These are phyloP conservation scores for Cryptococcus amylolentus DNA, from an alignment of 1,284 basidiomycete genomes.

Conservation along the genomic window DNA sequence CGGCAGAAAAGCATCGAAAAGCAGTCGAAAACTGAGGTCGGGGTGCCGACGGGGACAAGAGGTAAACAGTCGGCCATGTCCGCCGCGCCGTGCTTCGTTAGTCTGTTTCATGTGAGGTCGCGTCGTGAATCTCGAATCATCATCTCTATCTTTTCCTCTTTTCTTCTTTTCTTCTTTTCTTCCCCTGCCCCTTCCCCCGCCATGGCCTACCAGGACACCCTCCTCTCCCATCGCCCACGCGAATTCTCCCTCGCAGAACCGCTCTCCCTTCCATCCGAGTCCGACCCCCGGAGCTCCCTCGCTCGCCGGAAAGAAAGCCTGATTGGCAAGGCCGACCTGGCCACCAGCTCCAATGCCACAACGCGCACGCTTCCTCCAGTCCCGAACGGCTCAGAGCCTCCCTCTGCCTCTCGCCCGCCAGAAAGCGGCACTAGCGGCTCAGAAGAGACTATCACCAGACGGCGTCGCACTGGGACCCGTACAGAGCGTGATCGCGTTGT, in stretches of 20 bases:
- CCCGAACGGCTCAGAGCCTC: not conserved
- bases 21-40: too few relatives aligned
- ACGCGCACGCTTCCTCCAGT: conserved; percentile 28
- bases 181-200: not conserved
- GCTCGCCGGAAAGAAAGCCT: not conserved
- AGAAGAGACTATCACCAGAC: not conserved
- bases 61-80: too few relatives aligned
- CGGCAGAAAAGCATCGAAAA: too few relatives aligned
- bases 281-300: not conserved
- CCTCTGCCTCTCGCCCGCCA: conserved; percentile 3
- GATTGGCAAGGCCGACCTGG: conserved; percentile 3
- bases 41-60: too few relatives aligned
- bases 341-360: conserved; percentile 32
- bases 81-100: too few relatives aligned
- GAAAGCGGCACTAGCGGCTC: not conserved
- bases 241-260: not conserved
- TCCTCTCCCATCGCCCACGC: not conserved
- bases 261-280: not conserved
- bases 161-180: not conserved
- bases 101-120: too few relatives aligned
- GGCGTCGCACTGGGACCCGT: not conserved
- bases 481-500: not conserved
- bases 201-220: not conserved
- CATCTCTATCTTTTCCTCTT: not conserved
- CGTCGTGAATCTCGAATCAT: not conserved